These are phyloP conservation scores for Closterium sp. DNA, from an alignment of 139 green algal species.

Conservation along the genomic window DNA sequence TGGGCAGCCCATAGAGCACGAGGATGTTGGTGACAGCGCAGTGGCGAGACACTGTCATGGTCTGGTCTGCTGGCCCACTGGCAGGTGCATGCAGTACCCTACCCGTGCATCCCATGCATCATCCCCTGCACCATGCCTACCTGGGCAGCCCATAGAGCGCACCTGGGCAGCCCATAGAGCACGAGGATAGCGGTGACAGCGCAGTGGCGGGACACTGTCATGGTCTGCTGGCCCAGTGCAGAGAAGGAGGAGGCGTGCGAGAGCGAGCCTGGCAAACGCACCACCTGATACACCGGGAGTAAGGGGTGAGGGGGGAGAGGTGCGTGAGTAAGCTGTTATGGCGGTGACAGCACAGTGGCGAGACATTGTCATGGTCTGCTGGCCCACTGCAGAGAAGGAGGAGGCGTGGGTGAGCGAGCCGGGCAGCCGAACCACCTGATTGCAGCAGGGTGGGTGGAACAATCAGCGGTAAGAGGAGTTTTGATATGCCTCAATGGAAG, in stretches of 20 bases:
- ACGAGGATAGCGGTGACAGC: too few relatives aligned
- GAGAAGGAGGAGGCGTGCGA: background rate
- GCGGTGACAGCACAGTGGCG: constrained; percentile 65
- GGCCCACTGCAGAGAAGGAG: background rate
- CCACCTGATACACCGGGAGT: background rate
- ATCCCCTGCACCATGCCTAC: too few relatives aligned
- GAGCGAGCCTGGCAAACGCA: background rate
- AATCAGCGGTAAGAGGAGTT: background rate
- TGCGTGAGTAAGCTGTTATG: constrained; percentile 48
- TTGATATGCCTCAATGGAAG: background rate
- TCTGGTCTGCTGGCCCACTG: too few relatives aligned
- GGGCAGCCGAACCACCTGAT: background rate
- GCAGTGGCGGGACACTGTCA: too few relatives aligned
- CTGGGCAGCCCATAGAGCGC: too few relatives aligned
- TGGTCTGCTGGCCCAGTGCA: too few relatives aligned
- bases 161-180: too few relatives aligned
- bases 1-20: too few relatives aligned
- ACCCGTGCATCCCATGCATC: too few relatives aligned
- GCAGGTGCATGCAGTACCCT: too few relatives aligned
- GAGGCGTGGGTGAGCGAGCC: constrained; percentile 12
- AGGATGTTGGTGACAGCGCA: too few relatives aligned
- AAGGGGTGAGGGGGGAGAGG: background rate
- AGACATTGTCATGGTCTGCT: constrained; percentile 59
- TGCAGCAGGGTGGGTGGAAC: background rate
- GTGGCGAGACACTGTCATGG: too few relatives aligned